Percentiles rank a stretch among this genome's conserved stretches.
phyloP scores from a whole-genome alignment of 2,329 filamentous ascomycete genomes.

The Phyllosticta capitalensis region DNA sequence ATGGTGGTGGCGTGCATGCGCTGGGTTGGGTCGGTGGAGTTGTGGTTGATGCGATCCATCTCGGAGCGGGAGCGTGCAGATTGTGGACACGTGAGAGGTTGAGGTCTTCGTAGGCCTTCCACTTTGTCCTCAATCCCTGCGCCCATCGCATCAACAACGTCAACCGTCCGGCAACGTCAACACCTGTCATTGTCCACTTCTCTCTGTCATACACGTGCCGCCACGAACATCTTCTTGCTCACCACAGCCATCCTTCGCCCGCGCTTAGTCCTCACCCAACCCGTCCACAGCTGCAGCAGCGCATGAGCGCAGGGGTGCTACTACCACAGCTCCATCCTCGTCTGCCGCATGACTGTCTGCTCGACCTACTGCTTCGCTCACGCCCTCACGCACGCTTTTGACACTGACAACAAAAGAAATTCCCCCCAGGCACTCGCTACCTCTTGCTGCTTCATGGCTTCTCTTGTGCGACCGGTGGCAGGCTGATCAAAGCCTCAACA shows the following conservation, averaged over 20 bases:
- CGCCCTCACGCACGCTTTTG: background rate
- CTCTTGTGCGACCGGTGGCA: background rate
- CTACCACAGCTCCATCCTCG: background rate
- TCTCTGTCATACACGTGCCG: slow-evolving; percentile 7
- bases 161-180: slow-evolving; percentile 9
- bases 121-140: background rate
- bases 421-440: background rate
- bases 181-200: background rate
- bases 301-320: slow-evolving; percentile 3
- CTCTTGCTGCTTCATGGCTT: background rate
- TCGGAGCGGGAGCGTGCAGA: slow-evolving; percentile 10
- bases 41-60: background rate
- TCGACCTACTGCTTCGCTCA: background rate
- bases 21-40: slow-evolving; percentile 4
- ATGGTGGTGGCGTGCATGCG: slow-evolving; percentile 4
- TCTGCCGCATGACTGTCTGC: background rate
- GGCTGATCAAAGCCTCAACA: slow-evolving; percentile 4
- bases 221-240: background rate
- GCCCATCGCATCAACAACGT: slow-evolving; percentile 6
- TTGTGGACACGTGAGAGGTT: background rate
- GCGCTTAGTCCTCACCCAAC: background rate
- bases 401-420: background rate
- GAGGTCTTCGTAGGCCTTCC: background rate
- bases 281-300: background rate
- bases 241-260: background rate